A percentile compares a stretch with the other conserved stretches of the same genome.
phyloP scores from a whole-genome alignment of 208 protist species.

The Crithidia thermophila region DNA sequence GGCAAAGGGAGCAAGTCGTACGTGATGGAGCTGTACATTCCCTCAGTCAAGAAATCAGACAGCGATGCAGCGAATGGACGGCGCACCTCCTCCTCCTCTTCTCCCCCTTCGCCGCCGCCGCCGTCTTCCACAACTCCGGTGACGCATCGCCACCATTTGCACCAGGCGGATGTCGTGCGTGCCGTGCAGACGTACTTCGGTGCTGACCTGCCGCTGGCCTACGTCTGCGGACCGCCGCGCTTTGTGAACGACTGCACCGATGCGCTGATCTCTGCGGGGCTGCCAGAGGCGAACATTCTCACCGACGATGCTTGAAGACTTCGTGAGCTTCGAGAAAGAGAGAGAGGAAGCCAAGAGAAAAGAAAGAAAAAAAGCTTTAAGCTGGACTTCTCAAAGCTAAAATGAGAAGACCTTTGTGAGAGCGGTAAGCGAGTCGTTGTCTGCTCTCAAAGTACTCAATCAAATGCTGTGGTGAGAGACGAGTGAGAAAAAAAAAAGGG shows the following conservation, averaged over 20 bases:
- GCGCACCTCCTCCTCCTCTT: background rate
- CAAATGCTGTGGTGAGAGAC: too few relatives aligned
- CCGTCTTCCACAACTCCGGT: constrained; percentile 4
- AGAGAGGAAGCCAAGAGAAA: background rate
- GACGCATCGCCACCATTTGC: constrained; percentile 40
- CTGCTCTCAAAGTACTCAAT: too few relatives aligned
- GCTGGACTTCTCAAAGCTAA: too few relatives aligned
- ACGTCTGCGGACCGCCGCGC: constrained; percentile 63
- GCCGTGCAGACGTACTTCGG: constrained; percentile 45
- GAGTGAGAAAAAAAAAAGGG: too few relatives aligned
- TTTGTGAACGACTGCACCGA: constrained; percentile 55
- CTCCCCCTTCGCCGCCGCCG: background rate
- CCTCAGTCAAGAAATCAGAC: background rate
- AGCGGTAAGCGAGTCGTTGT: too few relatives aligned
- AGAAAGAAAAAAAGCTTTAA: too few relatives aligned
- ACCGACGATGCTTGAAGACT: constrained; percentile 46
- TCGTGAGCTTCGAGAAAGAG: background rate
- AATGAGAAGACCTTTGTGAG: too few relatives aligned
- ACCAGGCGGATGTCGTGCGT: constrained; percentile 36
- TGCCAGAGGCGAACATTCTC: constrained; percentile 60
- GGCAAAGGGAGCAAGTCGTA: constrained; percentile 23
- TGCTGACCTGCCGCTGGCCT: constrained; percentile 47
- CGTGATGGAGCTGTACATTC: constrained; percentile 32
- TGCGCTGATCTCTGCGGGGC: constrained; percentile 51
- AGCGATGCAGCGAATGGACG: background rate